phyloP scores from a whole-genome alignment of 1,284 basidiomycete genomes.

The Cyathus pygmaeus region DNA sequence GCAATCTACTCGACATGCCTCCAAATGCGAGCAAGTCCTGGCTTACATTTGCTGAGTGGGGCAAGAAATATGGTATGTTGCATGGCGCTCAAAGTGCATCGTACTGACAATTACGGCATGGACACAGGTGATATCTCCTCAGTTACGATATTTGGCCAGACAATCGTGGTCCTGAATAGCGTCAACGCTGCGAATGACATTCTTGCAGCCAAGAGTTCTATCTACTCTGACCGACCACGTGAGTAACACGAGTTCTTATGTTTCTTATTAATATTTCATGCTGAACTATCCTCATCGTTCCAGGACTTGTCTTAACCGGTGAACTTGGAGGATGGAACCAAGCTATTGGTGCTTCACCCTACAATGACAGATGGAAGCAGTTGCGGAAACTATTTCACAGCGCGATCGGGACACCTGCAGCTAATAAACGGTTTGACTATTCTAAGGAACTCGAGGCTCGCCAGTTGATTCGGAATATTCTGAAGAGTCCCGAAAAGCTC shows the following conservation, averaged over 20 bases:
- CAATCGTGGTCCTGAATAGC: neutral
- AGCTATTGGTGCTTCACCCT: neutral
- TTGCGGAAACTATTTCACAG: neutral
- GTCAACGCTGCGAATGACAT: neutral
- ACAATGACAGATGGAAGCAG: neutral
- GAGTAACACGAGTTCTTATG: too few species aligned
- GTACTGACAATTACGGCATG: too few species aligned
- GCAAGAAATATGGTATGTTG: neutral
- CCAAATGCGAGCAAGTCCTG: neutral
- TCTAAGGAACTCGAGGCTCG: neutral
- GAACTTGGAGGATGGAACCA: neutral
- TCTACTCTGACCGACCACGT: too few species aligned
- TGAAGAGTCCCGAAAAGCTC: neutral
- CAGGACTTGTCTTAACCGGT: neutral
- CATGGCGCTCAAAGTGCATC: too few species aligned
- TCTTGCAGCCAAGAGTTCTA: too few species aligned
- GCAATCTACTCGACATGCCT: neutral
- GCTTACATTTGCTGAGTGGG: neutral
- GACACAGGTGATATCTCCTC: neutral
- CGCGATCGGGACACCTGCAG: neutral
- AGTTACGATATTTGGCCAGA: neutral
- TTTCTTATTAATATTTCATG: too few species aligned
- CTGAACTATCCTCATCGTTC: too few species aligned
- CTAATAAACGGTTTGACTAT: neutral
- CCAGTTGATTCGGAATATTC: neutral